Conservation (phyloP, 352 stramenopile species). For the Pythium sp. region DNA sequence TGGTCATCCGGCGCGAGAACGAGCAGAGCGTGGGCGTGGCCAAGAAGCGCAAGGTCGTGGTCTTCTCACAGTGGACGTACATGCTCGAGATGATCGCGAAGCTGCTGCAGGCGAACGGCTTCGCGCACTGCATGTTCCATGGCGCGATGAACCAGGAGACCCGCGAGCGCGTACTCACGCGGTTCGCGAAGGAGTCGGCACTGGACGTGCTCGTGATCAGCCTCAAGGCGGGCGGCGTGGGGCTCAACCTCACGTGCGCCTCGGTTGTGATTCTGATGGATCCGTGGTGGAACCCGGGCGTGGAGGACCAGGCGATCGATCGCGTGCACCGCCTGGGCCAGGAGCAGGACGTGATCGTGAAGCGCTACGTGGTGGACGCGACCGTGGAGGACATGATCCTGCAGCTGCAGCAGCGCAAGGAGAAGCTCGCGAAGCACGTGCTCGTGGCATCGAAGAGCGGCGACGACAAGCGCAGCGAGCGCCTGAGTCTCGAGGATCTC, state of each 20-base stretch:
- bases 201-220: conserved; percentile 85
- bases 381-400: conserved; percentile 93
- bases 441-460: conserved; percentile 52
- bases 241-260: conserved; percentile 89
- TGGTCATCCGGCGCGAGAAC: conserved; percentile 57
- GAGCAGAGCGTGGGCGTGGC: conserved; percentile 13
- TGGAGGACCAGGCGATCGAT: conserved; percentile 95
- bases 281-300: conserved; percentile 93
- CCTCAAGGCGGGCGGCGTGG: conserved; percentile 86
- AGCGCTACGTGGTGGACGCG: conserved; percentile 85
- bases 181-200: conserved; percentile 54
- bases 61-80: conserved; percentile 90
- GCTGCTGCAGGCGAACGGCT: conserved; percentile 46
- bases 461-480: conserved; percentile 40
- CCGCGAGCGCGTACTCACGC: conserved; percentile 62
- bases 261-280: conserved; percentile 89
- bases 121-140: conserved; percentile 68
- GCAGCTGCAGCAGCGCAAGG: conserved; percentile 88
- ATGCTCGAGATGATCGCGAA: conserved; percentile 84
- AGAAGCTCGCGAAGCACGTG: conserved; percentile 80
- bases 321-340: conserved; percentile 89
- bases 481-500: conserved; percentile 67
- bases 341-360: conserved; percentile 79
- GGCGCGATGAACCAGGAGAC: conserved; percentile 66
- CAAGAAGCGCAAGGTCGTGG: conserved; percentile 75